Base-by-base conservation (phyloP, 2,329 filamentous ascomycete species). In the Apiospora pterosperma region DNA sequence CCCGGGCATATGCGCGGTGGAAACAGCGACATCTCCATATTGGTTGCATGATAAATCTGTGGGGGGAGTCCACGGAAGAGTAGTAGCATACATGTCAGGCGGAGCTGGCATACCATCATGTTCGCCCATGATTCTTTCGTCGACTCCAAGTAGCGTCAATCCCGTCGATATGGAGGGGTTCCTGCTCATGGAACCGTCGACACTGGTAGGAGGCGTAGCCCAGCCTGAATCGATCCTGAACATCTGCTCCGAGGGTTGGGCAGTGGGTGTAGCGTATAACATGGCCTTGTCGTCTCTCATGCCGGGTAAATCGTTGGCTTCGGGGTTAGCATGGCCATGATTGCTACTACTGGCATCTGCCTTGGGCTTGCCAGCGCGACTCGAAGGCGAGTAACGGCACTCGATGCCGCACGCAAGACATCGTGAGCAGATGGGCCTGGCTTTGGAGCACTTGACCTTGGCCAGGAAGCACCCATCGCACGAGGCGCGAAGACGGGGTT, bases 401-500 rank as follows among this genome's bases (percentile, higher is more conserved):
- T 82, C 76, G 44, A 80, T 78, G 8, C 84, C 84, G 52, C 79
- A 82, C 3, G 79, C 72, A 3, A 85, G 75, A 67, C 84, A 86
- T 44, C 83, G 78, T n/a, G 79, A 78, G 72, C 84, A 86, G 60
- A 85, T 79, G 1, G 84, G 84, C n/a, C 82, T 76, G 3, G 77
- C 76, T 68, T 85, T 85, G 66, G 81, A 84, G 72, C 84, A 86
- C 69, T 85, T 85, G 74, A 86, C 83, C 70, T 86, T 86, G 66
- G 83, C 83, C 23, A 84, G 73, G 71, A 85, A 85, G 73, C 84
- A 86, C 8, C 81, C 82, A 66, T 86, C 83, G 70, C 84, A 86
- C 21, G 83, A 85, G 25, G 80, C 80, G 65, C 81, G 76, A 36
- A 83, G 74, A 58, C 80, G 78, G 59, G 78, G 78, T 67, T 79